Evolutionary conservation across 2,329 filamentous ascomycete genomes (phyloP).

Genomic region (Neonectria magnoliae): DNA sequence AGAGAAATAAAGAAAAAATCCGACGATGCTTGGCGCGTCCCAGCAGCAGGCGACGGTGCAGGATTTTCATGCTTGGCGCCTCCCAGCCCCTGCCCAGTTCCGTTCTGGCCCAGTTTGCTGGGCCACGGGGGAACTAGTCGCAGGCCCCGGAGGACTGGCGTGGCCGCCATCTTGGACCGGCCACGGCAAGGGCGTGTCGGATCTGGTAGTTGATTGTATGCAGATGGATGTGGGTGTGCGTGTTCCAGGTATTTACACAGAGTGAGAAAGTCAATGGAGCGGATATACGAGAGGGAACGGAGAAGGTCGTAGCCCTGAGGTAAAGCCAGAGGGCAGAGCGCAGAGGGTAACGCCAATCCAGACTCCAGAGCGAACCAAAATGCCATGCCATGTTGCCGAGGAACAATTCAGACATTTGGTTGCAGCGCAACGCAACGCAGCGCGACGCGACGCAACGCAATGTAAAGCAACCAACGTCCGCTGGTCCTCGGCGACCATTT

Average conservation of each 20-base stretch:
- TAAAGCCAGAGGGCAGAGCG: background rate
- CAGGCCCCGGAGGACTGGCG: slow-evolving; percentile 31
- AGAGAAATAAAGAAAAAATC: slow-evolving; percentile 17
- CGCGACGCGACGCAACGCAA: slow-evolving; percentile 9
- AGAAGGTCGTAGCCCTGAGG: slow-evolving; percentile 11
- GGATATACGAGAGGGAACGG: background rate
- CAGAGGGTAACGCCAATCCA: background rate
- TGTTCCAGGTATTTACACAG: background rate
- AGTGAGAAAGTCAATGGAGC: background rate
- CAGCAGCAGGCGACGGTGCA: slow-evolving; percentile 14
- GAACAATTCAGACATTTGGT: slow-evolving; percentile 4
- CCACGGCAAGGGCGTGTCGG: slow-evolving; percentile 16
- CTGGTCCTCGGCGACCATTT: slow-evolving; percentile 21
- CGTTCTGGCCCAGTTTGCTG: slow-evolving; percentile 34
- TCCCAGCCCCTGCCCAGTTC: slow-evolving; percentile 27
- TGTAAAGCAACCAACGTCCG: too few species aligned
- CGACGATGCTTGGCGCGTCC: slow-evolving; percentile 28
- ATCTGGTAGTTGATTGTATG: slow-evolving; percentile 3
- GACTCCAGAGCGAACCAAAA: slow-evolving; percentile 1
- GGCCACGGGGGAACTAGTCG: slow-evolving; percentile 37
- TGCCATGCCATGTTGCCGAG: slow-evolving; percentile 10
- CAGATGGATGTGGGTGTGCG: slow-evolving; percentile 1
- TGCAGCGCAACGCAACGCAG: slow-evolving; percentile 10
- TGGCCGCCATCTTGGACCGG: slow-evolving; percentile 41
- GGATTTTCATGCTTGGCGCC: slow-evolving; percentile 16